These are phyloP conservation scores for Salix dunnii DNA, from an alignment of 345 rosid species.

Conservation along the genomic window DNA sequence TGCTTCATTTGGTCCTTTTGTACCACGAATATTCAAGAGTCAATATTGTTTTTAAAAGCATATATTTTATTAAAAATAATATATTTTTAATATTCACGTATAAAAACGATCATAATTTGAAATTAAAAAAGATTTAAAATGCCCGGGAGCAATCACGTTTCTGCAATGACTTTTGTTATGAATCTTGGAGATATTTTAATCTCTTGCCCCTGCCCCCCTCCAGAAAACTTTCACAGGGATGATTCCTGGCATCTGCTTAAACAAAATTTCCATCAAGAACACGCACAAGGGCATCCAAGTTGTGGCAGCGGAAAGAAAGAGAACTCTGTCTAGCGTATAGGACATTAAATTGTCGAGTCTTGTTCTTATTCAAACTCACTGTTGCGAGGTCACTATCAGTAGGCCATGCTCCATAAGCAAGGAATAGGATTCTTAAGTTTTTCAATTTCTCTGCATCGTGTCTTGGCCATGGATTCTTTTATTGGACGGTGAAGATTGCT, in stretches of 20 bases:
- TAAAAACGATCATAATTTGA: too few species aligned
- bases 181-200: neutral
- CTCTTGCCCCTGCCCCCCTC: neutral
- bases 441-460: neutral
- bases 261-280: neutral
- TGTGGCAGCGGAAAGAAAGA: too few species aligned
- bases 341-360: neutral
- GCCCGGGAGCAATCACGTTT: neutral
- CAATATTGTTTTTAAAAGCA: too few species aligned
- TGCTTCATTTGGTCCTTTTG: neutral
- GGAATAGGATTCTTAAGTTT: conserved; percentile 25
- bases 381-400: conserved; percentile 13
- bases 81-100: too few species aligned
- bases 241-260: conserved; percentile 2
- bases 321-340: neutral
- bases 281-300: neutral
- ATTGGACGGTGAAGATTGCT: conserved; percentile 24
- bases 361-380: neutral
- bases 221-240: neutral
- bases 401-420: conserved; percentile 14
- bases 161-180: neutral
- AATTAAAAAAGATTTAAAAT: too few species aligned
- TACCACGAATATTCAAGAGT: too few species aligned
- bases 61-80: too few species aligned
- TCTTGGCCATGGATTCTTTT: neutral